Base-by-base conservation (phyloP, 495 filamentous ascomycete genomes). In the Lepraria neglecta region DNA sequence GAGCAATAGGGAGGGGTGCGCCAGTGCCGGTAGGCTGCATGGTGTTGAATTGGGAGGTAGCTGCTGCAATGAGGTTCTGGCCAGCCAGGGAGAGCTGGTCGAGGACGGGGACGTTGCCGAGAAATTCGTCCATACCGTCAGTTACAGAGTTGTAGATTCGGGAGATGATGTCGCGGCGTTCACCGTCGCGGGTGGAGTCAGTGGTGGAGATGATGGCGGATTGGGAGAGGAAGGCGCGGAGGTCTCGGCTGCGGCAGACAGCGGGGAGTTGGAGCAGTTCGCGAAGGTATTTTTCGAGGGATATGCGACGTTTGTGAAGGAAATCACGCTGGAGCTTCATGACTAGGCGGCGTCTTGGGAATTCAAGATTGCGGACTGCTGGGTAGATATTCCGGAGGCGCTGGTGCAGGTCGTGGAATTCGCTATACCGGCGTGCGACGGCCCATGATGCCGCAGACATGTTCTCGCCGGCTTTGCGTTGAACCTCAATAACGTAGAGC, bases 311-410 rank as follows among this genome's bases (percentile, higher is more conserved):
- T 70, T 97, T 97, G 64, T 94, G 87, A 17, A 97, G 76, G 68
- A 99, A 97, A 56, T 97, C 95, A 69, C 82, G 90, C 71, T 97
- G 94, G 2, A 99, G 79, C 68, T 96, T 97, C 86, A 99, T 87
- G 61, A 97, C 89, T 74, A 97, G 85, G 24, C 95, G 85, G 11
- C 94, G 80, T 17, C 92, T 81, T 0, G 95, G 95, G 68, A 99
- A 97, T 61, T 97, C 92, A 5, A 97, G 77, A 64, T 90, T 83
- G 28, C 92, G 83, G 14, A 97, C 91, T 3, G 87, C 88, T 0
- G 90, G 85, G 71, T 96, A 97, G 60, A 86, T 84, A 56, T 84
- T 76, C 52, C 92, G 84, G 1, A 99, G 80, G 31, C 89, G 88
- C 67, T 95, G 91, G 65, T 99, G 89, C 19, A 99, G 85, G 60